Base-by-base conservation (phyloP, 73 alveolate species). In the Blepharisma stoltei region DNA sequence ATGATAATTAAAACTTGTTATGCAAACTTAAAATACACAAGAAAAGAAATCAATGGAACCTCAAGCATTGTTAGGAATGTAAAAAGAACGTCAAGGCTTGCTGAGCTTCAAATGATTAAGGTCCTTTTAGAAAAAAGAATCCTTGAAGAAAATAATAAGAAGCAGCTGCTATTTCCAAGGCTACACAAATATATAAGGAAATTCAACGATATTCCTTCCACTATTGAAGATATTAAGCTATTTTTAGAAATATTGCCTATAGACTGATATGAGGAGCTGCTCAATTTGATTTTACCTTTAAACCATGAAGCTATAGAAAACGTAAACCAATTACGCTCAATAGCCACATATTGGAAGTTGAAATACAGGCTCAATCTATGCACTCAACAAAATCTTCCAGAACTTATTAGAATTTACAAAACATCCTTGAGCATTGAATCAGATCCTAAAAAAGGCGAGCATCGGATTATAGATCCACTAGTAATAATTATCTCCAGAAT, bases 381-480 rank as follows among this genome's bases (percentile, higher is more conserved):
- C n/a, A 14, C 14, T 1, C 73, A 1, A 60, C 5, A 20, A 60
- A 38, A 60, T 9, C 48, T 18, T 9, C 49, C 2, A 20, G 18
- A 20, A 60, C 73, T 60, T 8, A 20, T 60, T 1, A 60, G 46
- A 8, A 14, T 60, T 2, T 60, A 60, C 47, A 25, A 60, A 5
- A 60, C 38, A 9, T 60, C 73, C 14, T 25, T 60, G 11, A 18
- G 46, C 45, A 8, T 60, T 20, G 73, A 60, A 60, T 14, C 37
- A 9, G 18, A n/a, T 60, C 73, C 73, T n/a, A 60, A 60, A 25
- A 60, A 60, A 60, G 73, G 73, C 23, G 73, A 60, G 45, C 73
- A 60, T 25, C 14, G 73, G 5, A n/a, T 18, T 14, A 38, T n/a
- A 9, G 73, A 60, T 60, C 14, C 11, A 14, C 14, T 60, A 18